Evolutionary conservation across 2,329 filamentous ascomycete species (phyloP).

Genomic region (Clarireedia hainanense): DNA sequence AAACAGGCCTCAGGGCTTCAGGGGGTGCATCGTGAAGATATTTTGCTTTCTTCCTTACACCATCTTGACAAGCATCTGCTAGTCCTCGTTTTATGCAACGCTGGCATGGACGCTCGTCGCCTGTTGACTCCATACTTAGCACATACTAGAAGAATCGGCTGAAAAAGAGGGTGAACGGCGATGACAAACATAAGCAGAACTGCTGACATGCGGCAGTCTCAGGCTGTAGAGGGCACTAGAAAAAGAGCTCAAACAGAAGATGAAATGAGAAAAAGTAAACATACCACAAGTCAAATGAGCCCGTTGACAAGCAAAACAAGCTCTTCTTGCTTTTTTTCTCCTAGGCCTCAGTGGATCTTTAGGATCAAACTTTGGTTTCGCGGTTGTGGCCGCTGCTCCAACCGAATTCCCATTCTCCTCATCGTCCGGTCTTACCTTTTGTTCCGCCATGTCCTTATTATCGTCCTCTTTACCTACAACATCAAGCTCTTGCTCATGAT

Average conservation of each 20-base stretch:
- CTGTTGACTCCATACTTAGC: conserved; percentile 39
- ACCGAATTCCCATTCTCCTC: conserved; percentile 26
- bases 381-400: conserved; percentile 36
- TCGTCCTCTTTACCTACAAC: conserved; percentile 27
- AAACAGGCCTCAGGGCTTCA: conserved; percentile 79
- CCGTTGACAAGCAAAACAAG: conserved; percentile 93
- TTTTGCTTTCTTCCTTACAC: conserved; percentile 96
- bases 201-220: not conserved
- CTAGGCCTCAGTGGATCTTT: conserved; percentile 87
- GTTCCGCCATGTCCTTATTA: conserved; percentile 28
- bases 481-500: conserved; percentile 28
- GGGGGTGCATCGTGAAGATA: conserved; percentile 94
- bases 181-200: conserved; percentile 11
- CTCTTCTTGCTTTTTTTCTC: conserved; percentile 90
- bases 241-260: not conserved
- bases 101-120: conserved; percentile 89
- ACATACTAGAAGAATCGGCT: not conserved
- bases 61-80: conserved; percentile 87
- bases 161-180: not conserved
- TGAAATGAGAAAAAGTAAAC: conserved; percentile 34
- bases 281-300: conserved; percentile 97
- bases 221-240: not conserved
- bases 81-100: conserved; percentile 91
- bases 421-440: conserved; percentile 25
- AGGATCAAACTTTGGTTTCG: conserved; percentile 60